A percentile compares a stretch with the other conserved stretches of the same genome.
These are phyloP conservation scores for Letharia lupina DNA, from an alignment of 495 filamentous ascomycete species.

Conservation along the genomic window DNA sequence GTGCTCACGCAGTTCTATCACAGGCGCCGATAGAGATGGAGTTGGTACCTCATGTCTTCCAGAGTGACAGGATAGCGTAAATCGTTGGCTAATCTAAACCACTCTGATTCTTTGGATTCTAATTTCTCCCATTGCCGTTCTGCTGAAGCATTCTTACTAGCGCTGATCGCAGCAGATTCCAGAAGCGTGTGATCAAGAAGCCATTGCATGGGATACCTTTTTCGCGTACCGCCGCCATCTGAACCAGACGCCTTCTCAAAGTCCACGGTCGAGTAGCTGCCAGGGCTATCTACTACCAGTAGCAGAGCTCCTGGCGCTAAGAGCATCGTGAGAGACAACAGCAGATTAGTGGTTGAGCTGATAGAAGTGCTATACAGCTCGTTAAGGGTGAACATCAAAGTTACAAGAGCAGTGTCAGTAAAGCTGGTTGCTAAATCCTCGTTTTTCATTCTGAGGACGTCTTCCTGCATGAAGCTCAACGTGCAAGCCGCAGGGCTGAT, in stretches of 20 bases:
- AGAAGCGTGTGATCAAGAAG: slow-evolving; percentile 77
- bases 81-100: slow-evolving; percentile 65
- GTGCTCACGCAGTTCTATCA: slow-evolving; percentile 1
- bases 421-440: slow-evolving; percentile 36
- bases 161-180: slow-evolving; percentile 30
- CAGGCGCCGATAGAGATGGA: slow-evolving; percentile 62
- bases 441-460: slow-evolving; percentile 50
- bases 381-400: slow-evolving; percentile 92
- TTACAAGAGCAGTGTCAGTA: slow-evolving; percentile 48
- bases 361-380: slow-evolving; percentile 80
- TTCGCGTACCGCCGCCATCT: slow-evolving; percentile 35
- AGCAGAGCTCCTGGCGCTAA: slow-evolving; percentile 55
- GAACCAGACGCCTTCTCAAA: slow-evolving; percentile 32
- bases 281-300: slow-evolving; percentile 86
- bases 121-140: slow-evolving; percentile 60
- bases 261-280: slow-evolving; percentile 75
- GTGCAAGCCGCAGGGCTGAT: slow-evolving; percentile 33
- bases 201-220: slow-evolving; percentile 88
- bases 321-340: slow-evolving; percentile 53
- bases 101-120: slow-evolving; percentile 62
- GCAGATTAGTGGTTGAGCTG: slow-evolving; percentile 61
- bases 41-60: slow-evolving; percentile 92
- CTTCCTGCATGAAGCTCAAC: slow-evolving; percentile 48
- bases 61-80: slow-evolving; percentile 74
- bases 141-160: slow-evolving; percentile 12